Conservation (phyloP, 345 rosid genomes). For the Linum usitatissimum region DNA sequence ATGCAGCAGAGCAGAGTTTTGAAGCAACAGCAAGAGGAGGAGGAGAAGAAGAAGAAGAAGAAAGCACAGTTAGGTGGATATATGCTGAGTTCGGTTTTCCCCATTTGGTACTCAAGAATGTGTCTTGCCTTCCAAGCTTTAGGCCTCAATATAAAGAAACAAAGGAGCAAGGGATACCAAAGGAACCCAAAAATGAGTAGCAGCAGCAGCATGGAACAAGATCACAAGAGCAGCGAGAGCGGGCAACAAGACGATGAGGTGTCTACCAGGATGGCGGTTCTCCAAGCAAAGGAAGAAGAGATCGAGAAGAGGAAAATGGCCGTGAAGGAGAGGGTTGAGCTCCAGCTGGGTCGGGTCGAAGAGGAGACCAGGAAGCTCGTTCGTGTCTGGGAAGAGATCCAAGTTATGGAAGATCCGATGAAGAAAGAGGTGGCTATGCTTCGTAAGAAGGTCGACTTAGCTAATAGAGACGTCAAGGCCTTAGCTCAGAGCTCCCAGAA, state of each 20-base stretch:
- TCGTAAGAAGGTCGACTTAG: conserved; percentile 57
- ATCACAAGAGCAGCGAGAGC: conserved; percentile 25
- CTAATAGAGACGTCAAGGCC: conserved; percentile 52
- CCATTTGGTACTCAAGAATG: background rate
- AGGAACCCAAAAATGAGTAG: conserved; percentile 14
- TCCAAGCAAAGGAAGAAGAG: conserved; percentile 75
- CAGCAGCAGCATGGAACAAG: conserved; percentile 40
- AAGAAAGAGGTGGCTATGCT: conserved; percentile 66
- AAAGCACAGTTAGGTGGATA: background rate
- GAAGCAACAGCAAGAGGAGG: conserved; percentile 31
- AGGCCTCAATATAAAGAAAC: background rate
- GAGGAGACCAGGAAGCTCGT: conserved; percentile 63
- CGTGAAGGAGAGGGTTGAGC: conserved; percentile 59
- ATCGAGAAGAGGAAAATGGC: conserved; percentile 64
- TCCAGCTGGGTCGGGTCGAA: conserved; percentile 56
- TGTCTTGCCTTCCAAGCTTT: too few relatives aligned
- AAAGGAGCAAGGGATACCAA: conserved; percentile 9
- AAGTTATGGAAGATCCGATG: conserved; percentile 59
- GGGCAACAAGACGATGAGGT: conserved; percentile 16
- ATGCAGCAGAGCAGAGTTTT: conserved; percentile 12
- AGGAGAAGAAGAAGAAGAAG: too few relatives aligned
- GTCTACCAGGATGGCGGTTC: conserved; percentile 34
- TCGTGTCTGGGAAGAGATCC: conserved; percentile 67
- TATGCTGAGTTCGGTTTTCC: background rate
- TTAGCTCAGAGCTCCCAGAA: conserved; percentile 69